phyloP scores from a whole-genome alignment of 2,329 filamentous ascomycete genomes.

The Fusarium nanum region DNA sequence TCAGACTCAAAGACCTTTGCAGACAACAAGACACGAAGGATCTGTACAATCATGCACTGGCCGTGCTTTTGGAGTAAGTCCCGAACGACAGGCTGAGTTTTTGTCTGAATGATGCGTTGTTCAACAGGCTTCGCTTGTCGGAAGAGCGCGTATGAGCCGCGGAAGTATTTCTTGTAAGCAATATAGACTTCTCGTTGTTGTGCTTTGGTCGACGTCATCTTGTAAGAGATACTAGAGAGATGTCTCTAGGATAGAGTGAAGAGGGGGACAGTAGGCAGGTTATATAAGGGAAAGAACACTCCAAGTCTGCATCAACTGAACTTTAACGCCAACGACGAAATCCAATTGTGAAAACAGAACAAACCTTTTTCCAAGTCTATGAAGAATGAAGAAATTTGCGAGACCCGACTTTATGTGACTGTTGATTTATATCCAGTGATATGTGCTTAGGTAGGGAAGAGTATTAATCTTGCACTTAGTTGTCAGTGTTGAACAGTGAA shows the following conservation, averaged over 20 bases:
- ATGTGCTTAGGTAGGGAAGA: not conserved
- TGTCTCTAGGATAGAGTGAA: not conserved
- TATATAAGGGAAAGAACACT: not conserved
- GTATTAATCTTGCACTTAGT: not conserved
- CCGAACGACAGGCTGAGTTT: no score
- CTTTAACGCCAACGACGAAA: not conserved
- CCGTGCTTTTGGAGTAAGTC: not conserved
- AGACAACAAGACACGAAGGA: not conserved
- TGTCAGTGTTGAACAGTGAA: not conserved
- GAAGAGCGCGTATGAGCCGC: not conserved
- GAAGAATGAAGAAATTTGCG: not conserved
- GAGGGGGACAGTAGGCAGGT: not conserved
- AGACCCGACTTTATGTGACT: not conserved
- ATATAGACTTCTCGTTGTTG: not conserved
- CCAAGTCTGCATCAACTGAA: not conserved
- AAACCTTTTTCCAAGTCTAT: not conserved
- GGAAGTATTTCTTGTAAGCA: not conserved
- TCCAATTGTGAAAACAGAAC: not conserved
- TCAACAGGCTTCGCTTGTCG: not conserved
- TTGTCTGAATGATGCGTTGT: not conserved
- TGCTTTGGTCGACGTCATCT: not conserved
- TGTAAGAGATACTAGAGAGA: not conserved
- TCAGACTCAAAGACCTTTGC: not conserved
- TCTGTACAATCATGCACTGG: fast-evolving
- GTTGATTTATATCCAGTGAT: no score